Evolutionary conservation across 2,329 filamentous ascomycete species (phyloP).

Genomic region (Aspergillus versicolor): DNA sequence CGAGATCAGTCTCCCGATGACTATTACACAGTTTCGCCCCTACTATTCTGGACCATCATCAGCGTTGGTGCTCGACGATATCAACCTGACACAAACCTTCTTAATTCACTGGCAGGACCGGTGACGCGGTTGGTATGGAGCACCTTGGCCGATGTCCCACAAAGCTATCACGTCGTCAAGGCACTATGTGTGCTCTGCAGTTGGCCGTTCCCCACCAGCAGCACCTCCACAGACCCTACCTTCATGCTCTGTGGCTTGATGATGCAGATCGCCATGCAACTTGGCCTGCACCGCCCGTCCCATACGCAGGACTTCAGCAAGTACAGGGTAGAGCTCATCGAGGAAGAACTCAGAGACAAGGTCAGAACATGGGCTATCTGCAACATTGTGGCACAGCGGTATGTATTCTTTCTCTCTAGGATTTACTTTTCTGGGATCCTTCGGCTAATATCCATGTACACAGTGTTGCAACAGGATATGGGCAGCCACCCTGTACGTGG

Average conservation of each 20-base stretch:
- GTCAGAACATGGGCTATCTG: conserved; percentile 67
- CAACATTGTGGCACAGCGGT: conserved; percentile 67
- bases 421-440: background rate
- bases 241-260: conserved; percentile 66
- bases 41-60: conserved; percentile 69
- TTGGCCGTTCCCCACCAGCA: conserved; percentile 64
- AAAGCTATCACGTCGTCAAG: conserved; percentile 65
- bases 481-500: conserved; percentile 62
- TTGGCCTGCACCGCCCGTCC: conserved; percentile 63
- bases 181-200: conserved; percentile 63
- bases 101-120: conserved; percentile 53
- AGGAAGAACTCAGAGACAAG: conserved; percentile 64
- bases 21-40: conserved; percentile 58
- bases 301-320: conserved; percentile 59
- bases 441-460: conserved; percentile 2
- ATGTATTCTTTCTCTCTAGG: conserved; percentile 20
- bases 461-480: conserved; percentile 67
- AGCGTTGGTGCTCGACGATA: conserved; percentile 63
- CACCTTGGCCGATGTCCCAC: conserved; percentile 60
- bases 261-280: conserved; percentile 68
- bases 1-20: conserved; percentile 54
- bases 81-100: conserved; percentile 52
- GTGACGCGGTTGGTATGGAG: conserved; percentile 61
- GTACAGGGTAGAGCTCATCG: conserved; percentile 54
- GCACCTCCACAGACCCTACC: conserved; percentile 63